These are phyloP conservation scores for Chytriomyces hyalinus DNA, from an alignment of 192 early-diverging fungal species.

Conservation along the genomic window DNA sequence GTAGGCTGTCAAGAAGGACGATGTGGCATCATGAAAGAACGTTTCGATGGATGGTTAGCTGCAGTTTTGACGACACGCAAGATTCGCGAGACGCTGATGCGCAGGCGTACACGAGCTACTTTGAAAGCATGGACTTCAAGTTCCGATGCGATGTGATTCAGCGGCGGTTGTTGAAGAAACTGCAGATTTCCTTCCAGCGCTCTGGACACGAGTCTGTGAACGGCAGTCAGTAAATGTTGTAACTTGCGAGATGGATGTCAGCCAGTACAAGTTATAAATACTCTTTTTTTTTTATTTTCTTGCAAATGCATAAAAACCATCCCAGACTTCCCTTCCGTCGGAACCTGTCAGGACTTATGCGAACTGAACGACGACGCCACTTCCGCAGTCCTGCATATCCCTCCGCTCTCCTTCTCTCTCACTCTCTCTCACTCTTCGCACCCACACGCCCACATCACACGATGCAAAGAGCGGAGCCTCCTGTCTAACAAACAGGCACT, in stretches of 20 bases:
- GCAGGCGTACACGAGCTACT: constrained; percentile 25
- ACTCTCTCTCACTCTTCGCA: too few species aligned
- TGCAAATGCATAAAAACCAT: too few species aligned
- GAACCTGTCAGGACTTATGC: too few species aligned
- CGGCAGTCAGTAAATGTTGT: too few species aligned
- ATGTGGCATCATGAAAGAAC: neutral
- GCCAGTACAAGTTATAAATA: too few species aligned
- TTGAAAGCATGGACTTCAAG: constrained; percentile 35
- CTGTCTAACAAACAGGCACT: constrained; percentile 8
- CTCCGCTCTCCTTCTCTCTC: too few species aligned
- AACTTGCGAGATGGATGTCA: too few species aligned
- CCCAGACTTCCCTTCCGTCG: too few species aligned
- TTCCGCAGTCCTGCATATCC: too few species aligned
- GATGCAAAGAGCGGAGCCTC: constrained; percentile 4
- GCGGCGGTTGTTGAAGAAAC: constrained; percentile 5
- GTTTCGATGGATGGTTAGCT: constrained; percentile 21
- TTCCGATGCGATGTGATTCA: constrained; percentile 29
- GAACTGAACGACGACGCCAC: too few species aligned
- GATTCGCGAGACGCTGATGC: neutral
- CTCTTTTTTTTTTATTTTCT: neutral
- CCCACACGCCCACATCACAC: neutral
- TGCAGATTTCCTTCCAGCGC: neutral
- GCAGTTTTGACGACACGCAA: neutral
- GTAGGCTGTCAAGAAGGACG: constrained; percentile 9
- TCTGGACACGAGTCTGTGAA: too few species aligned